Percentiles rank a stretch among this genome's conserved stretches.
phyloP scores from a whole-genome alignment of 352 stramenopile genomes.

The Phytophthora kernoviae region DNA sequence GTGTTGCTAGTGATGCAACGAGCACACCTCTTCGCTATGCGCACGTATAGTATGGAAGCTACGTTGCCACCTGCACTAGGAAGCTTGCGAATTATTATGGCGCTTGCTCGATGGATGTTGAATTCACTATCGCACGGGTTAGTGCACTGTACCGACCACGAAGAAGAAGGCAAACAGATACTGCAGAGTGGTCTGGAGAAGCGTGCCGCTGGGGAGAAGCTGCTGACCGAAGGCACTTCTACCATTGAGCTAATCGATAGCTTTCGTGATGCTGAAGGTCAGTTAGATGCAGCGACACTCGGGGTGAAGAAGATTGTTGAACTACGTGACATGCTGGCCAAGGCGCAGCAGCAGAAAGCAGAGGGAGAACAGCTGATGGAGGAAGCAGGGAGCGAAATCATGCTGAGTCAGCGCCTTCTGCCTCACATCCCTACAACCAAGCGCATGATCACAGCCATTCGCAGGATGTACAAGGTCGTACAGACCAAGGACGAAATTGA shows the following conservation, averaged over 20 bases:
- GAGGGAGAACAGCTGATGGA: conserved; percentile 36
- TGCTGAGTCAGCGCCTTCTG: conserved; percentile 46
- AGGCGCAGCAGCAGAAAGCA: conserved; percentile 47
- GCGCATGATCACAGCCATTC: conserved; percentile 61
- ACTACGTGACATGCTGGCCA: conserved; percentile 51
- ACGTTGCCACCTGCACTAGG: conserved; percentile 24
- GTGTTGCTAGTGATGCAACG: conserved; percentile 66
- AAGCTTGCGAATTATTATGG: conserved; percentile 63
- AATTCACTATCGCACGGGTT: conserved; percentile 71
- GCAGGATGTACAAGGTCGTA: conserved; percentile 61
- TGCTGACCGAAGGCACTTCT: conserved; percentile 45
- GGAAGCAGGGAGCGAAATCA: conserved; percentile 50
- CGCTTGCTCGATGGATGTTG: conserved; percentile 68
- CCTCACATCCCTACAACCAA: conserved; percentile 61
- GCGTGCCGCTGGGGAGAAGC: conserved; percentile 50
- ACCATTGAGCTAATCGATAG: conserved; percentile 49
- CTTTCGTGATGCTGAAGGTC: conserved; percentile 49
- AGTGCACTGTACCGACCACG: conserved; percentile 56
- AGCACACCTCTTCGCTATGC: conserved; percentile 59
- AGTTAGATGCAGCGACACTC: conserved; percentile 57
- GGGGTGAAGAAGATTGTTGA: conserved; percentile 65
- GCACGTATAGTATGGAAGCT: conserved; percentile 47
- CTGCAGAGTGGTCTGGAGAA: conserved; percentile 68
- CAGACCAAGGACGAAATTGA: conserved; percentile 79
- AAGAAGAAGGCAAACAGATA: conserved; percentile 71